Conservation (phyloP, 2,329 filamentous ascomycete genomes). For the Claviceps digitariae region DNA sequence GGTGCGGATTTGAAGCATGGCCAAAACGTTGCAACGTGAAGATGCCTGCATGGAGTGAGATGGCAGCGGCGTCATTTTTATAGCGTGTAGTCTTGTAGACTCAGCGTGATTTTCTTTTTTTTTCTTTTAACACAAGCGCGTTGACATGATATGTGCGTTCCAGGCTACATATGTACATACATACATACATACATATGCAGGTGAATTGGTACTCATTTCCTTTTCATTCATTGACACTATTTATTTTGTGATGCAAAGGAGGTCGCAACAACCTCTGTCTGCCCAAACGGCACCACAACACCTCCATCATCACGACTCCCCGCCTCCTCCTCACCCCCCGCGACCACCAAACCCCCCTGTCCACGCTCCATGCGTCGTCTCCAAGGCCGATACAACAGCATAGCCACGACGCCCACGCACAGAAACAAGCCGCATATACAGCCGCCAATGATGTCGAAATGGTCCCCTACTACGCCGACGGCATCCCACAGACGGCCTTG, state of each 20-base stretch:
- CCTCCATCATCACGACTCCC: not conserved
- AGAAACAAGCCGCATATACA: slow-evolving; percentile 77
- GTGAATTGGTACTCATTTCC: not conserved
- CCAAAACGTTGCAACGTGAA: not conserved
- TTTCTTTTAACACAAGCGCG: no score
- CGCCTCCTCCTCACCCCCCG: not conserved
- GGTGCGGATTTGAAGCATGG: not conserved
- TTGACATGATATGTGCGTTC: not conserved
- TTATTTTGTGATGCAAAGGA: not conserved
- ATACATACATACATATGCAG: not conserved
- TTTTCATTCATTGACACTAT: not conserved
- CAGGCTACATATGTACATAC: not conserved
- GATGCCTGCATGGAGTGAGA: not conserved
- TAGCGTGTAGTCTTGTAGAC: not conserved
- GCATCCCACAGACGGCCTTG: slow-evolving; percentile 81
- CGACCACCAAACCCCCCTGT: not conserved
- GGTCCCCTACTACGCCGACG: slow-evolving; percentile 59
- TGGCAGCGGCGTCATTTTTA: not conserved
- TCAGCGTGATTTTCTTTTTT: not conserved
- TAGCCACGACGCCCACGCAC: slow-evolving; percentile 58
- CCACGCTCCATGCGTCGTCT: slow-evolving; percentile 31
- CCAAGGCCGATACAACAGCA: slow-evolving; percentile 72
- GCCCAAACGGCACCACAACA: not conserved
- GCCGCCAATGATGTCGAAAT: slow-evolving; percentile 78
- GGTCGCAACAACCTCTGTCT: not conserved